These are phyloP conservation scores for Cruciata laevipes DNA, from an alignment of 257 asterid genomes.

Conservation along the genomic window DNA sequence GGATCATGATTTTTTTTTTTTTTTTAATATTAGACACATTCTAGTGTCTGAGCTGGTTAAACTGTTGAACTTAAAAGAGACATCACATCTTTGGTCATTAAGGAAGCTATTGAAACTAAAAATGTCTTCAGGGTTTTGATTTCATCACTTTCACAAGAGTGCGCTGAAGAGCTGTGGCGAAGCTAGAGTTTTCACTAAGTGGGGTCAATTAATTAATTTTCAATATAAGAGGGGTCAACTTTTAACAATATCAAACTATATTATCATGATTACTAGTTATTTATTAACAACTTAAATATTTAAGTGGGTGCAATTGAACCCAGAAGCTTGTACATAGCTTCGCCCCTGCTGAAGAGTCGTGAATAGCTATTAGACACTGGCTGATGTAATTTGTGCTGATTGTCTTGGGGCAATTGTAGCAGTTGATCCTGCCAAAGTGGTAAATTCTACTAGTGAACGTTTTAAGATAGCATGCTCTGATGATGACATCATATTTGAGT, in stretches of 20 bases:
- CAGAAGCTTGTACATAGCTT: no score
- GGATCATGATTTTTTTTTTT: conserved; percentile 61
- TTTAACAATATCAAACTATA: no score
- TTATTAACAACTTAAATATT: no score
- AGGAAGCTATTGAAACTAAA: conserved; percentile 65
- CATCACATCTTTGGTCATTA: conserved; percentile 52
- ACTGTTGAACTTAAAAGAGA: conserved; percentile 67
- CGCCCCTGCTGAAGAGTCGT: conserved; percentile 48
- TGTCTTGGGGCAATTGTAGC: conserved; percentile 98
- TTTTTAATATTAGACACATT: conserved; percentile 88
- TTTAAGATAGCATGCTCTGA: conserved; percentile 96
- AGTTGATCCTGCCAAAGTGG: conserved; percentile 92
- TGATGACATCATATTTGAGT: conserved; percentile 89
- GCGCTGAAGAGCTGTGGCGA: conserved; percentile 57
- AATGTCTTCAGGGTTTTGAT: conserved; percentile 79
- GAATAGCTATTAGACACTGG: conserved; percentile 80
- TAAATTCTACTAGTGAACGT: conserved; percentile 57
- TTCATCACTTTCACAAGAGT: conserved; percentile 82
- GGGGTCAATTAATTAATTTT: no score
- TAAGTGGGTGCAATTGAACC: no score
- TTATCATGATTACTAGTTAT: no score
- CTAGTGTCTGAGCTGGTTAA: conserved; percentile 88
- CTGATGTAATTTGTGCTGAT: conserved; percentile 83
- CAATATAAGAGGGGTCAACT: no score
- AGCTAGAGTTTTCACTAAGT: no score